Base-by-base conservation (phyloP, 352 stramenopile species). In the Pythium apleroticum region DNA sequence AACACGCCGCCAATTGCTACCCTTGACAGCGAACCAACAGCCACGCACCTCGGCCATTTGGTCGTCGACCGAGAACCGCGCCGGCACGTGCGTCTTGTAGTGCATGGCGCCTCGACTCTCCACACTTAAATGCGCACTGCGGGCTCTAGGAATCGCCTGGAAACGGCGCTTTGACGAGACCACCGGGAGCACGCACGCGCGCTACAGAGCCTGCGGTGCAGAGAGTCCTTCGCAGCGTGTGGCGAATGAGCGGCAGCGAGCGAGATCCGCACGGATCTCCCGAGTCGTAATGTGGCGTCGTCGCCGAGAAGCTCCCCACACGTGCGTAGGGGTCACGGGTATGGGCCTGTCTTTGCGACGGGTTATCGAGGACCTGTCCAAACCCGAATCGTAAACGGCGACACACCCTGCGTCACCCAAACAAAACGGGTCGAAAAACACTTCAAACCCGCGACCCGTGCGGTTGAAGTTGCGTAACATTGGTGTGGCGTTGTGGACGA, bases 71-170 rank as follows among this genome's bases (percentile, higher is more conserved):
- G 86, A 95, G 65, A 93, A 90, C 53, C 86, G 84, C 65, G 81
- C 81, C 19, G 86, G 86, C 70, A 88, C 82, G 73, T 95, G 86
- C 43, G 86, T 95, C 72, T 91, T 91, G 74, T 95, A 95, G 67
- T 95, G 86, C 81, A 93, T 93, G 25, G 20, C 60, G 14, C n/a
- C 20, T 27, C 15, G 1, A 45, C 0, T 15, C 0, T 15, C 9
- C 43, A n/a, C 12, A 50, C 20, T 50, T n/a, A 50, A 50, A 15
- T 7, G n/a, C n/a, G 6, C n/a, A 11, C n/a, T 50, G 43, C n/a
- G n/a, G 43, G n/a, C 43, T 20, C n/a, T 50, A 50, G n/a, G 14
- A 22, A 27, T 50, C 43, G 43, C 20, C n/a, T 50, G 6, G n/a
- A 8, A 27, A 50, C n/a, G 43, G 43, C n/a, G 20, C 19, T 50